Base-by-base conservation (phyloP, 2,329 filamentous ascomycete species). In the Eurotiales sp. region DNA sequence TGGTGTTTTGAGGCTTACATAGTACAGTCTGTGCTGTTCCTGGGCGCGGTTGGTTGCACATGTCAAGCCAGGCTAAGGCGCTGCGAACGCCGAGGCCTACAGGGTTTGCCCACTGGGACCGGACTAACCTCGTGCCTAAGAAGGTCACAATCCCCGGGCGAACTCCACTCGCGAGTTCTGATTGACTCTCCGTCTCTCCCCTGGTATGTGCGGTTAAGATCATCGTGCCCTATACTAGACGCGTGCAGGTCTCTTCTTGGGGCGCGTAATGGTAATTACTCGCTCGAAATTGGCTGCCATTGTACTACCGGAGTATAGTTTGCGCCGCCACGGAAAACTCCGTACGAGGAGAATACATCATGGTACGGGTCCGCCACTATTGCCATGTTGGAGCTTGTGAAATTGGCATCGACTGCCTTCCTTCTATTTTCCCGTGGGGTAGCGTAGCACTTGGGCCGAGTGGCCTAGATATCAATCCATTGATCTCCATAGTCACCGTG, bases 381-480 rank as follows among this genome's bases (percentile, higher is more conserved):
- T 41, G 40, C 40, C 6, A n/a, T 23, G 8, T n/a, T 42, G 21
- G 29, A 50, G 37, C 39, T 53, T 37, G 40, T 37, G 40, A 49
- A 39, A 53, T 49, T 45, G 37, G 32, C 32, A 43, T 48, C 40
- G 23, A 37, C 44, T 29, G 40, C 23, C 15, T 37, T 37, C 19
- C 21, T 40, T 30, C 19, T 40, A 6, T 27, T 27, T 19, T 19
- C 34, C 34, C 40, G 51, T 53, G 51, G 51, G 51, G 51, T 53
- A 53, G 46, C 36, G 45, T 45, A 42, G 36, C 50, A 52, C 30
- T 32, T 50, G 34, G 15, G 10, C 46, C 42, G n/a, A 19, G 29
- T 42, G 27, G 25, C 19, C 47, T 43, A 50, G 39, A 50, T 42
- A 36, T 50, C 37, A 49, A 42, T 39, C 47, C 43, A 50, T 36